phyloP scores from a whole-genome alignment of 352 stramenopile species.

The Blastocystis sp. region DNA sequence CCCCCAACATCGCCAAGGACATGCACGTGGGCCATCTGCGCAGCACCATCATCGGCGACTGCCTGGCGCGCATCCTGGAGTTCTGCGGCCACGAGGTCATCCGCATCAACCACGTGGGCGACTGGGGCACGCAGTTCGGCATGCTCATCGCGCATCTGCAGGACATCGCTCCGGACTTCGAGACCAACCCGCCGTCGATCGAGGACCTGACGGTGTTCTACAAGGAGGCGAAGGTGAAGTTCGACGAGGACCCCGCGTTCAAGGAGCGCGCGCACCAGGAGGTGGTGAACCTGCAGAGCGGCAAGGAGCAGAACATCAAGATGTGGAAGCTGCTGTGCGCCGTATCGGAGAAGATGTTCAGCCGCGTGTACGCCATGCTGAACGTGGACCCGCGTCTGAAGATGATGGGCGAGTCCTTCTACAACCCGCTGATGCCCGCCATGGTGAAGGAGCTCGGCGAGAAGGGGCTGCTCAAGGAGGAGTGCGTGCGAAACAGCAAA shows the following conservation, averaged over 20 bases:
- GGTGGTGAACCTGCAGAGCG: slow-evolving; percentile 92
- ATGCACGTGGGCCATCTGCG: slow-evolving; percentile 90
- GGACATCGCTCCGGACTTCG: slow-evolving; percentile 89
- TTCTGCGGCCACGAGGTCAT: slow-evolving; percentile 80
- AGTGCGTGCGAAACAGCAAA: slow-evolving; percentile 72
- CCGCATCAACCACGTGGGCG: slow-evolving; percentile 86
- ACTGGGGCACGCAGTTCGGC: slow-evolving; percentile 97
- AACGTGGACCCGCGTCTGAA: slow-evolving; percentile 78
- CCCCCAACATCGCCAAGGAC: slow-evolving; percentile 90
- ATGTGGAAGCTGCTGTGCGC: slow-evolving; percentile 84
- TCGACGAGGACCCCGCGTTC: slow-evolving; percentile 91
- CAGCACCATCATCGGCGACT: slow-evolving; percentile 87
- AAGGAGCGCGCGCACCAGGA: slow-evolving; percentile 91
- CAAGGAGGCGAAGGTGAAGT: slow-evolving; percentile 87
- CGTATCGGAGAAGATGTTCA: slow-evolving; percentile 81
- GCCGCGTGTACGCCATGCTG: slow-evolving; percentile 84
- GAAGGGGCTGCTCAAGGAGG: slow-evolving; percentile 81
- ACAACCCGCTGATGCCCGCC: slow-evolving; percentile 83
- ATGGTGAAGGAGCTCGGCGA: slow-evolving; percentile 87
- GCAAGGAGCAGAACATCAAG: slow-evolving; percentile 77
- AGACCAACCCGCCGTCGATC: slow-evolving; percentile 88
- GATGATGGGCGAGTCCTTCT: slow-evolving; percentile 86
- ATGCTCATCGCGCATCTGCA: slow-evolving; percentile 99
- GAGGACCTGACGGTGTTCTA: slow-evolving; percentile 84
- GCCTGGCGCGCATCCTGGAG: slow-evolving; percentile 82